Evolutionary conservation across 164 flowering plant genomes (phyloP).

Genomic region (Tetrastigma voinierianum): DNA sequence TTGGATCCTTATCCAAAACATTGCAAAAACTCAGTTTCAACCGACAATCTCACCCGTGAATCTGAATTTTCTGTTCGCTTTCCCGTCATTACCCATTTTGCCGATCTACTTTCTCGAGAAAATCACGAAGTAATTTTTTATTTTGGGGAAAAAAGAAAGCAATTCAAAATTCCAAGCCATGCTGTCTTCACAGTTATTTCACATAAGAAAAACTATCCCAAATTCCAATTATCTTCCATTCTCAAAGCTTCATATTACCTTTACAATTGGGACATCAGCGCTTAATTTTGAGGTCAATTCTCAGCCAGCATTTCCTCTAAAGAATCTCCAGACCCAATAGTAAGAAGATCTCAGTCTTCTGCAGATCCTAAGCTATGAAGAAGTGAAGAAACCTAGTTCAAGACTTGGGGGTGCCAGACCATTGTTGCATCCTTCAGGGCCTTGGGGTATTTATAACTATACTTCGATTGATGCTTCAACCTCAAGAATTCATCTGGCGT

Average conservation of each 20-base stretch:
- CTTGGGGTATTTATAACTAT: constrained; percentile 48
- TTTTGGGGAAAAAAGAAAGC: no score
- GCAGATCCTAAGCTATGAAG: constrained; percentile 15
- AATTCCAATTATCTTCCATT: not conserved
- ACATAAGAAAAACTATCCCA: not conserved
- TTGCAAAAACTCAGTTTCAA: not conserved
- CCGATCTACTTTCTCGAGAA: not conserved
- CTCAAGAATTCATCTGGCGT: not conserved
- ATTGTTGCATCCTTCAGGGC: constrained; percentile 67
- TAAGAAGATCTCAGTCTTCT: constrained; percentile 10
- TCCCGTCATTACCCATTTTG: constrained; percentile 1
- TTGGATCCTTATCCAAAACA: no score
- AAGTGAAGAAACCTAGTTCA: constrained; percentile 36
- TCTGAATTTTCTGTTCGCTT: not conserved
- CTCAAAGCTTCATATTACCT: not conserved
- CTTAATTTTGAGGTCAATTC: not conserved
- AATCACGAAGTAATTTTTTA: not conserved
- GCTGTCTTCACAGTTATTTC: not conserved
- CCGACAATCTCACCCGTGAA: not conserved
- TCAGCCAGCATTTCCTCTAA: not conserved
- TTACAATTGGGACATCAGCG: not conserved
- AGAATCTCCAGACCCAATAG: not conserved
- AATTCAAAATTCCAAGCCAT: not conserved
- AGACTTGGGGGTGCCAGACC: constrained; percentile 66
- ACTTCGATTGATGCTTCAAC: no score